Evolutionary conservation across 164 flowering plant species (phyloP), one percentile per base, ranked within the genome.

Genomic region (Saururus chinensis): DNA sequence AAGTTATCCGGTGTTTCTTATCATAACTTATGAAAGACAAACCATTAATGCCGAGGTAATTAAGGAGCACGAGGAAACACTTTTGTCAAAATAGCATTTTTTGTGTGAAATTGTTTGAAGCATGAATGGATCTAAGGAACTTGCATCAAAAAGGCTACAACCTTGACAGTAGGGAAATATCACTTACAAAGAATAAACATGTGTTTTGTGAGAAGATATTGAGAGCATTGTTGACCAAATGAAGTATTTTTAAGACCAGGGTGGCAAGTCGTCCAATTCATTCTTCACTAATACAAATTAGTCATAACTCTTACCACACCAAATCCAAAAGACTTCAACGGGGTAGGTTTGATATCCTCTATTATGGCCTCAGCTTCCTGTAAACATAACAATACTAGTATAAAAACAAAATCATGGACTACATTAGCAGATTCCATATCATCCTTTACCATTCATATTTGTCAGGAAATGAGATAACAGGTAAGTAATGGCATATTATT

Each of bases 331-430:
- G 82, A 21, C 73, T 85, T 73, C 65, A 78, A 20, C 8, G 97
- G 96, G 73, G 88, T 74, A 64, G 92, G 96, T 40, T 60, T 81
- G 58, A 93, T 70, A 60, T 84, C 87, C 73, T 88, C 95, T 20
- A 93, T 71, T 61, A 93, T 93, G 55, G 96, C 99, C 75, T 93
- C 92, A 60, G 95, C 96, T 71, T 93, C 99, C 99, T 92, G 84
- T 67, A 71, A 24, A 66, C 56, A 53, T 68, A 60, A 42, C 58
- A 40, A 66, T 59, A 35, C 59, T 54, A 60, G n/a, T 30, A 55
- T 40, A 60, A 51, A 52, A 45, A 45, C 14, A 45, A 12, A 12
- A 45, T 17, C 49, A 45, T 2, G 49, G 49, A 8, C 14, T 45
- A 10, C 49, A 12, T 45, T 12, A 17, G 14, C 49, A 45, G 17